Evolutionary conservation across 2,329 filamentous ascomycete genomes (phyloP).

Genomic region (Xylaria hypoxylon): DNA sequence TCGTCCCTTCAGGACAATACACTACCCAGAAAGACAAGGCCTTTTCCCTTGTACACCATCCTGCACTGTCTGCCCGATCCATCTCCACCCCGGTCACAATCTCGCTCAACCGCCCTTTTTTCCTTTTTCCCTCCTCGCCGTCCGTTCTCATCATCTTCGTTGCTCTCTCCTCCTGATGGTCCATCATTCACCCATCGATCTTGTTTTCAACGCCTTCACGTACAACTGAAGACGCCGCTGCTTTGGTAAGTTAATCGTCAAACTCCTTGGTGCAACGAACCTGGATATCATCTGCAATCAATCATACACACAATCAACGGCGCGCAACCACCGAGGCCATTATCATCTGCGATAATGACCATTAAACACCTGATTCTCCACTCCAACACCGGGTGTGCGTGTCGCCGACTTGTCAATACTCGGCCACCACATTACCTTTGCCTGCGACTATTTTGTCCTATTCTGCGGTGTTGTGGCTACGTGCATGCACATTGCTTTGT

Average conservation of each 20-base stretch:
- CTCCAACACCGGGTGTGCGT: slow-evolving; percentile 12
- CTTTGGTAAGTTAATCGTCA: slow-evolving; percentile 33
- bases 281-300: neutral
- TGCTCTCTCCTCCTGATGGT: slow-evolving; percentile 37
- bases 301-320: slow-evolving; percentile 9
- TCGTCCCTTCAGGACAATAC: slow-evolving; percentile 21
- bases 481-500: slow-evolving; percentile 27
- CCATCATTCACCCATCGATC: slow-evolving; percentile 37
- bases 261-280: slow-evolving; percentile 19
- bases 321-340: slow-evolving; percentile 29
- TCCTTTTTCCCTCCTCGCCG: slow-evolving; percentile 46
- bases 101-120: slow-evolving; percentile 50
- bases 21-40: slow-evolving; percentile 24
- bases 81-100: slow-evolving; percentile 48
- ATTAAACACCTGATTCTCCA: slow-evolving; percentile 19
- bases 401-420: slow-evolving; percentile 19
- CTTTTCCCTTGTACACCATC: slow-evolving; percentile 28
- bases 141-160: slow-evolving; percentile 43
- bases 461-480: slow-evolving; percentile 21
- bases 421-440: slow-evolving; percentile 18
- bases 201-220: slow-evolving; percentile 40
- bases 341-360: slow-evolving; percentile 13
- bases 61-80: slow-evolving; percentile 39
- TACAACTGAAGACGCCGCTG: slow-evolving; percentile 22
- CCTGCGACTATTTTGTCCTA: slow-evolving; percentile 7